Evolutionary conservation across 805 yeast genomes (phyloP).

Genomic region (Starmerella kuoi): DNA sequence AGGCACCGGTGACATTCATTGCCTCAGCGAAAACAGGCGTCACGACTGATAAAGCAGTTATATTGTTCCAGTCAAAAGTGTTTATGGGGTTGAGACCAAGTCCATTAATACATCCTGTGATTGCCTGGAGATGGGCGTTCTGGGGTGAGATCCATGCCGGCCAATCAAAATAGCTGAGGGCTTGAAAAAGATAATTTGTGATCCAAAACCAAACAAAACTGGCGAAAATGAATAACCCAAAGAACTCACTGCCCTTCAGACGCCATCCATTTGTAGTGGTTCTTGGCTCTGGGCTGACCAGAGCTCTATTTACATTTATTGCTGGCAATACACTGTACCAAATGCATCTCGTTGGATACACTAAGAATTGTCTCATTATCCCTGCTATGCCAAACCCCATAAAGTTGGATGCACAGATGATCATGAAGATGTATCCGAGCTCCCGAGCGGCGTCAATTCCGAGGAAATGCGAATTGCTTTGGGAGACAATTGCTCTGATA

Average conservation of each 20-base stretch:
- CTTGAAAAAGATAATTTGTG: conserved; percentile 55
- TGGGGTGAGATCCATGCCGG: conserved; percentile 44
- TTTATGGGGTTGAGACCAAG: conserved; percentile 38
- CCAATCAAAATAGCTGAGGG: conserved; percentile 54
- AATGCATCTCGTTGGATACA: conserved; percentile 35
- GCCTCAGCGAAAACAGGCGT: conserved; percentile 36
- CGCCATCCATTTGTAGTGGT: conserved; percentile 46
- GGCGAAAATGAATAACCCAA: conserved; percentile 33
- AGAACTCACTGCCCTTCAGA: conserved; percentile 42
- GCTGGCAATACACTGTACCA: conserved; percentile 48
- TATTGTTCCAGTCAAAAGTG: conserved; percentile 37
- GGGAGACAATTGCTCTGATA: conserved; percentile 28
- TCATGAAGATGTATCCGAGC: conserved; percentile 36
- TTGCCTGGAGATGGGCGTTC: conserved; percentile 46
- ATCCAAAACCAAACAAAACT: conserved; percentile 53
- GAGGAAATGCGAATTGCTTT: conserved; percentile 24
- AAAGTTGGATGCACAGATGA: conserved; percentile 39
- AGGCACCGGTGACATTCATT: conserved; percentile 30
- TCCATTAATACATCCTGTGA: conserved; percentile 43
- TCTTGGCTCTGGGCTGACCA: conserved; percentile 22
- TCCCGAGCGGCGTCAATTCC: conserved; percentile 20
- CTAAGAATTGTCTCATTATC: conserved; percentile 39
- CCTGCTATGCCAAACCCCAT: conserved; percentile 46
- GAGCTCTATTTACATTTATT: conserved; percentile 40
- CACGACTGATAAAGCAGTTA: conserved; percentile 28